Percentiles rank a stretch among this genome's conserved stretches.
Conservation (phyloP, 208 protist genomes). For the Entamoeba dispar region DNA sequence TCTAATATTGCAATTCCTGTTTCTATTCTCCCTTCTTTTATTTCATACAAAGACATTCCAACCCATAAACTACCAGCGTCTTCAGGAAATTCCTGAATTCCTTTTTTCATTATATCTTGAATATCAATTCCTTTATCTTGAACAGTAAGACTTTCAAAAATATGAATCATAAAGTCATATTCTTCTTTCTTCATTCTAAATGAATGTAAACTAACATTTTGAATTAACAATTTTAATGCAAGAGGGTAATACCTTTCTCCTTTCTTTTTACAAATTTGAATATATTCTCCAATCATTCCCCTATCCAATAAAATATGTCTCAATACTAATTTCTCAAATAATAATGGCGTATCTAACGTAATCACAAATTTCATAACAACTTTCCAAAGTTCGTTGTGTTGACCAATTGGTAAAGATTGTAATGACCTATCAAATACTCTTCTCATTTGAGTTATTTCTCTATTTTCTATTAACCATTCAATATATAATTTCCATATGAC, state of each 20-base stretch:
- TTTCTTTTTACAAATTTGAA: background rate
- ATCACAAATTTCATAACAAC: background rate
- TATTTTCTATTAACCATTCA: background rate
- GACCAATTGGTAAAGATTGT: background rate
- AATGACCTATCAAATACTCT: background rate
- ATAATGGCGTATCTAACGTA: background rate
- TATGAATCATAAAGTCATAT: background rate
- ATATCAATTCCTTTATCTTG: background rate
- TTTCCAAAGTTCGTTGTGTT: background rate
- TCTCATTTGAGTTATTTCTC: background rate
- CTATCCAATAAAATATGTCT: background rate
- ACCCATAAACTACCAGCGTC: background rate
- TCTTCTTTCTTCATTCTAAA: background rate
- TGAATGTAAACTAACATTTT: background rate
- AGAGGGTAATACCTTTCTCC: background rate
- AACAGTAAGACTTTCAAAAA: background rate
- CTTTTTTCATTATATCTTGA: background rate
- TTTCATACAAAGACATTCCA: background rate
- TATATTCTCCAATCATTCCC: background rate
- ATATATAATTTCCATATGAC: background rate
- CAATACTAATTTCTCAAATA: background rate
- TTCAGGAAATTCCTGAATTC: background rate
- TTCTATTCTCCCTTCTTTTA: background rate
- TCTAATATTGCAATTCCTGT: background rate
- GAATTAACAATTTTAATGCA: background rate